Conservation (phyloP, 2,329 filamentous ascomycete genomes). For the Aspergillus tanneri region DNA sequence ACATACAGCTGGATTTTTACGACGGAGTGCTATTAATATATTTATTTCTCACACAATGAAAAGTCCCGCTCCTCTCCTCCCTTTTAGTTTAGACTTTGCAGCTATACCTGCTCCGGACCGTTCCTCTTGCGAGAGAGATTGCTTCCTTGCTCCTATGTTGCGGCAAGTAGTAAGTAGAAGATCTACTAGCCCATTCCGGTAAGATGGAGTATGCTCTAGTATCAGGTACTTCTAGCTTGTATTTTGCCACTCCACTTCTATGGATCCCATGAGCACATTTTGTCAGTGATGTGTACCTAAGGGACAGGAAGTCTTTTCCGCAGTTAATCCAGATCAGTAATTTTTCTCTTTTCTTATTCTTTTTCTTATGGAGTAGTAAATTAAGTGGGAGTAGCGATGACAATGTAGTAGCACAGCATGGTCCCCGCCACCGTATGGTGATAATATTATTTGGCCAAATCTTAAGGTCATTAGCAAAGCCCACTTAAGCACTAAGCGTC, state of each 20-base stretch:
- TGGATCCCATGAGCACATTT: too few species aligned
- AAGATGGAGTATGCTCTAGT: neutral
- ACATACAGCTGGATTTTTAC: too few species aligned
- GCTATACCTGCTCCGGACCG: conserved; percentile 15
- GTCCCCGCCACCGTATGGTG: conserved; percentile 4
- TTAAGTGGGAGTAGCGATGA: conserved; percentile 1
- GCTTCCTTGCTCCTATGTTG: conserved; percentile 15
- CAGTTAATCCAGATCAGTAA: conserved; percentile 4
- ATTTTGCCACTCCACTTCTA: too few species aligned
- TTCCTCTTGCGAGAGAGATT: conserved; percentile 13
- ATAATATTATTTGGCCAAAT: neutral
- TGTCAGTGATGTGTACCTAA: neutral
- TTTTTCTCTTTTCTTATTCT: neutral
- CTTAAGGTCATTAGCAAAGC: neutral
- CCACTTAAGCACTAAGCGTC: conserved; percentile 6
- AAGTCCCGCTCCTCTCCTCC: neutral
- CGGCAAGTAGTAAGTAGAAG: neutral
- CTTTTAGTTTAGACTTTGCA: conserved; percentile 14
- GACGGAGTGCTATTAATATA: too few species aligned
- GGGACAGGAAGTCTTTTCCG: conserved; percentile 15
- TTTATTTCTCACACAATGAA: too few species aligned
- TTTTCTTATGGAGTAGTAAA: conserved; percentile 8
- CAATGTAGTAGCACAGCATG: neutral
- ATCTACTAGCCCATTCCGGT: conserved; percentile 3
- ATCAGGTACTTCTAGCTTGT: too few species aligned